Evolutionary conservation across 2,329 filamentous ascomycete genomes (phyloP).

Genomic region (Talaromyces sp.): DNA sequence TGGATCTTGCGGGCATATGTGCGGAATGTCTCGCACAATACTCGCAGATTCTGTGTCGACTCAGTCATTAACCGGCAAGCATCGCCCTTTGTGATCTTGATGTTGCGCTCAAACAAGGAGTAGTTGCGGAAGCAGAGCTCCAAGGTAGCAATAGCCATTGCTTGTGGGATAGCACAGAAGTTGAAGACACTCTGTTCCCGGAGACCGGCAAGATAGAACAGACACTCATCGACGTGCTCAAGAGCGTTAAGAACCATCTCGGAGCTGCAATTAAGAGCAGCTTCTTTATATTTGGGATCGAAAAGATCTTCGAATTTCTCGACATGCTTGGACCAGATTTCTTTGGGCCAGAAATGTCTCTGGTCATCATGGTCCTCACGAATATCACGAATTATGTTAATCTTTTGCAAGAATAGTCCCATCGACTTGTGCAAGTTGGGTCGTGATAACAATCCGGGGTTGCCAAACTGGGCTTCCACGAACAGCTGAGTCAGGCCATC

Average conservation of each 20-base stretch:
- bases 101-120: slow-evolving; percentile 74
- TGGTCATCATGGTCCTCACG: slow-evolving; percentile 85
- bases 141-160: slow-evolving; percentile 94
- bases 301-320: slow-evolving; percentile 87
- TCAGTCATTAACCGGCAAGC: slow-evolving; percentile 89
- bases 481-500: slow-evolving; percentile 90
- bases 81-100: slow-evolving; percentile 96
- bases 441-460: slow-evolving; percentile 74
- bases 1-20: slow-evolving; percentile 76
- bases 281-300: slow-evolving; percentile 70
- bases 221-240: slow-evolving; percentile 80
- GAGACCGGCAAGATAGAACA: slow-evolving; percentile 96
- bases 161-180: slow-evolving; percentile 94
- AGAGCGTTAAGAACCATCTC: slow-evolving; percentile 93
- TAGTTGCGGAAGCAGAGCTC: slow-evolving; percentile 92
- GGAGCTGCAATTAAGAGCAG: slow-evolving; percentile 79
- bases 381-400: slow-evolving; percentile 96
- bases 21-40: slow-evolving; percentile 79
- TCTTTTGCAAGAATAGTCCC: slow-evolving; percentile 97
- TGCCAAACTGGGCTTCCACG: slow-evolving; percentile 80
- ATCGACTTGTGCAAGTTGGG: slow-evolving; percentile 86
- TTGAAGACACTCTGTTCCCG: slow-evolving; percentile 98
- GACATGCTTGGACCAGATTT: slow-evolving; percentile 96
- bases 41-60: slow-evolving; percentile 82
- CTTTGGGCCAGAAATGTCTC: slow-evolving; percentile 88